Evolutionary conservation across 225 moss, liverwort and hornwort genomes (phyloP).

Genomic region (Polytrichum formosum): DNA sequence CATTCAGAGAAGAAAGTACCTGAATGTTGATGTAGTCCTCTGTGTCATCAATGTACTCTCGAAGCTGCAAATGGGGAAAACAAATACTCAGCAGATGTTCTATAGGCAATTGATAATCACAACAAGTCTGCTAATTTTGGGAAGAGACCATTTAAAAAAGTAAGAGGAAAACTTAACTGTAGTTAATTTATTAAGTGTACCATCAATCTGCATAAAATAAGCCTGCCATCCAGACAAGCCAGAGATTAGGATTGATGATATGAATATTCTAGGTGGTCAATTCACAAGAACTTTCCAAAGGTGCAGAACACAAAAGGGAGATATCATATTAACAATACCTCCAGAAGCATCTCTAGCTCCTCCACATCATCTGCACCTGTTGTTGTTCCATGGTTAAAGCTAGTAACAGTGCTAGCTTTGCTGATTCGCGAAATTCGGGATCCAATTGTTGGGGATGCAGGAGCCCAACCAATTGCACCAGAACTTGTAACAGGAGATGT

Average conservation of each 20-base stretch:
- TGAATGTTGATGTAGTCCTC: conserved; percentile 99
- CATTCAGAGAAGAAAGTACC: conserved; percentile 37
- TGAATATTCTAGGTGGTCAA: background rate
- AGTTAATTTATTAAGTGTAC: conserved; percentile 93
- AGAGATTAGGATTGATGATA: conserved; percentile 10
- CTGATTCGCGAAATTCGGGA: conserved; percentile 87
- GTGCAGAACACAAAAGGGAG: background rate
- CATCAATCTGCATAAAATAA: conserved; percentile 99
- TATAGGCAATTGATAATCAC: background rate
- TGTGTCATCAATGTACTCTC: conserved; percentile 96
- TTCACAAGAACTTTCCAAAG: background rate
- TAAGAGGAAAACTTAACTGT: conserved; percentile 59
- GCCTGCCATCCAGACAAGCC: conserved; percentile 58
- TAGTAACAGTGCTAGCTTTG: conserved; percentile 79
- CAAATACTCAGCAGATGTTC: background rate
- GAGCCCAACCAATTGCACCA: conserved; percentile 53
- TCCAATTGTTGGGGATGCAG: conserved; percentile 83
- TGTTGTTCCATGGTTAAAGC: conserved; percentile 76
- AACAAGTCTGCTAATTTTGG: background rate
- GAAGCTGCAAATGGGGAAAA: conserved; percentile 51
- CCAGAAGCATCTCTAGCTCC: conserved; percentile 92
- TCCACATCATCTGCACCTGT: conserved; percentile 95
- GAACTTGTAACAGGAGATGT: conserved; percentile 70
- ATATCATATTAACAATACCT: conserved; percentile 42
- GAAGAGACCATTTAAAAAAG: background rate